Percentiles rank a stretch among this genome's conserved stretches.
Evolutionary conservation across 2,329 filamentous ascomycete genomes (phyloP).

Genomic region (Epichloe festucae): DNA sequence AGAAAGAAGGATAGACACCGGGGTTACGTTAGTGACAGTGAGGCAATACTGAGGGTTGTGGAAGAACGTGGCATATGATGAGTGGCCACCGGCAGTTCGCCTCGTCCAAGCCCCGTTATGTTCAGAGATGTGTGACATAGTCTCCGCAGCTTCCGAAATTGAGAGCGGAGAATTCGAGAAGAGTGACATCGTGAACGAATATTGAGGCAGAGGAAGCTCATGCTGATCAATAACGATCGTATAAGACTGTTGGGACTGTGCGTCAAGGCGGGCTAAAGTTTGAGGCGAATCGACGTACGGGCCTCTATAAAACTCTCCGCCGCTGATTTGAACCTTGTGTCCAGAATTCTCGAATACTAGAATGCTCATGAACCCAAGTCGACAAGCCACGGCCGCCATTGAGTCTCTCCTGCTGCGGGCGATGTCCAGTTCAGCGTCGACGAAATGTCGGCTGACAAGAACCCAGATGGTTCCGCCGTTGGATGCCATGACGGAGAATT

Average conservation of each 20-base stretch:
- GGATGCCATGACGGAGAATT: conserved; percentile 55
- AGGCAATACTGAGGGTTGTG: conserved; percentile 79
- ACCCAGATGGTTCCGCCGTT: conserved; percentile 62
- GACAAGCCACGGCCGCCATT: conserved; percentile 33
- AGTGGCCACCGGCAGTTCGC: conserved; percentile 73
- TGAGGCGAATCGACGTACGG: conserved; percentile 94
- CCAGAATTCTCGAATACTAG: conserved; percentile 66
- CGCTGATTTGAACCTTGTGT: conserved; percentile 58
- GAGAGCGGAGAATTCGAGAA: conserved; percentile 55
- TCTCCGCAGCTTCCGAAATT: conserved; percentile 47
- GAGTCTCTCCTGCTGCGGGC: conserved; percentile 30
- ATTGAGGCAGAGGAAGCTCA: conserved; percentile 56
- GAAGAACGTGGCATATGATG: conserved; percentile 62
- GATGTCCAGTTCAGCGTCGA: conserved; percentile 49
- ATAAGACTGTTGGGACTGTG: conserved; percentile 28
- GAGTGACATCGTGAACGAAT: conserved; percentile 78
- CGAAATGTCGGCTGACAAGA: conserved; percentile 75
- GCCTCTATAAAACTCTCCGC: conserved; percentile 57
- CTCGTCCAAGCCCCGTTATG: conserved; percentile 59
- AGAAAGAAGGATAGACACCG: conserved; percentile 62
- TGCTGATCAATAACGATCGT: conserved; percentile 65
- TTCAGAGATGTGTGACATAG: conserved; percentile 45
- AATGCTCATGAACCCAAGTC: conserved; percentile 74
- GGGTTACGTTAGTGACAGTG: conserved; percentile 38
- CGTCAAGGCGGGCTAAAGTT: conserved; percentile 59